Base-by-base conservation (phyloP, 2,329 filamentous ascomycete species). In the Hawksworthiomyces lignivorus region DNA sequence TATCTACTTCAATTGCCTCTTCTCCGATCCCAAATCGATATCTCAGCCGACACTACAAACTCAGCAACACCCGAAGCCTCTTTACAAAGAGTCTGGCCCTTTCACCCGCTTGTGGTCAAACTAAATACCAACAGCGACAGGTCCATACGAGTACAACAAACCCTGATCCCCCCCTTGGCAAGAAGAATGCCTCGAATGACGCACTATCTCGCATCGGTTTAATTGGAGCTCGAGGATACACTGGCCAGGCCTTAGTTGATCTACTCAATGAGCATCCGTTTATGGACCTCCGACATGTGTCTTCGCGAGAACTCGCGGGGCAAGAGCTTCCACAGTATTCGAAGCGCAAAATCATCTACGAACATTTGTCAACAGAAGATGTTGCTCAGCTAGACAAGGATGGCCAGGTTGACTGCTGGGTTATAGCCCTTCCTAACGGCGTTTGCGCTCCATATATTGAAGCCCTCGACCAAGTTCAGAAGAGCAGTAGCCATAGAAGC, bases 361-460 rank as follows among this genome's bases (percentile, higher is more conserved):
- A 95, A 63, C 95, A 88, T 61, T 71, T 97, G 33, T 81, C 77
- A 43, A 77, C 87, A 7, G 90, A 97, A 51, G 90, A 97, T 52
- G 82, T 95, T 11, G 79, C 80, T 49, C 75, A 80, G 44, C 87
- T 97, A 77, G 86, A 92, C 48, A 81, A 84, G 59, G 79, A 82
- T 24, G 84, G 85, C 39, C 78, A 89, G 55, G 81, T 97, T 37
- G 90, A 97, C 67, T 92, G 86, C 66, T 97, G 89, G 89, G 86
- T 97, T 33, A 92, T 97, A 86, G 92, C 92, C 27, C 78, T 97
- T 22, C 92, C 90, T 33, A 98, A 97, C 57, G 86, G 87, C 47
- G 87, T 95, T 37, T 96, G 87, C 77, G 85, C 88, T 67, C 89
- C 92, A 0, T 98, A 84, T 53, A 84, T 97, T 9, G 87, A 97